These are phyloP conservation scores for Ascochyta pisi DNA, from an alignment of 2,329 filamentous ascomycete species.

Conservation along the genomic window DNA sequence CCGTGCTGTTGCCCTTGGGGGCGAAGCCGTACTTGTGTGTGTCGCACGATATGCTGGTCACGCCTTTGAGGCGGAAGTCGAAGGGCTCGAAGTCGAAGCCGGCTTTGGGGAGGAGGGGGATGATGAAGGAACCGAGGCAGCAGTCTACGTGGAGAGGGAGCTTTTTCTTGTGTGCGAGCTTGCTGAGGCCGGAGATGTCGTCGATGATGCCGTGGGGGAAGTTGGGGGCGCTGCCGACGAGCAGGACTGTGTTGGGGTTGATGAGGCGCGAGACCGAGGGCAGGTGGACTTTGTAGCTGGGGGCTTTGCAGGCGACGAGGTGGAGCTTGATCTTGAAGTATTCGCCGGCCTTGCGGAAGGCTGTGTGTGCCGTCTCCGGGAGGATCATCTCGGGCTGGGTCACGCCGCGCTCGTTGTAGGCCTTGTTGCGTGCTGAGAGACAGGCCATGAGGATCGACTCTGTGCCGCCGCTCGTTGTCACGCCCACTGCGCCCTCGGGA, in stretches of 20 bases:
- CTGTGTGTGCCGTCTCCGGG: conserved; percentile 91
- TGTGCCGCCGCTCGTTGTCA: conserved; percentile 90
- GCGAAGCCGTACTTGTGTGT: conserved; percentile 99
- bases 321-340: conserved; percentile 98
- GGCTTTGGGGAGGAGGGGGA: conserved; percentile 90
- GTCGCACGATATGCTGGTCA: conserved; percentile 94
- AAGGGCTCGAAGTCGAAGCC: conserved; percentile 89
- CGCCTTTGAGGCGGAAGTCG: conserved; percentile 92
- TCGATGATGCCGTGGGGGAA: conserved; percentile 99
- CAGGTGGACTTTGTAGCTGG: conserved; percentile 83
- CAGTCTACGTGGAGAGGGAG: conserved; percentile 96
- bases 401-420: conserved; percentile 81
- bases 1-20: conserved; percentile 93
- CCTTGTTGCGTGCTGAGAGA: conserved; percentile 88
- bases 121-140: conserved; percentile 93
- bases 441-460: conserved; percentile 98
- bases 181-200: conserved; percentile 85
- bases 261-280: conserved; percentile 80
- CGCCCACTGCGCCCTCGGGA: conserved; percentile 82
- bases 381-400: conserved; percentile 98
- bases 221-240: conserved; percentile 95
- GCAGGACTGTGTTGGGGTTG: conserved; percentile 90
- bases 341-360: conserved; percentile 91
- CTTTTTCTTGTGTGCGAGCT: conserved; percentile 78
- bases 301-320: conserved; percentile 84